Percentiles rank a stretch among this genome's conserved stretches.
phyloP scores from a whole-genome alignment of 768 basidiomycete genomes.

The Trametes punicea region DNA sequence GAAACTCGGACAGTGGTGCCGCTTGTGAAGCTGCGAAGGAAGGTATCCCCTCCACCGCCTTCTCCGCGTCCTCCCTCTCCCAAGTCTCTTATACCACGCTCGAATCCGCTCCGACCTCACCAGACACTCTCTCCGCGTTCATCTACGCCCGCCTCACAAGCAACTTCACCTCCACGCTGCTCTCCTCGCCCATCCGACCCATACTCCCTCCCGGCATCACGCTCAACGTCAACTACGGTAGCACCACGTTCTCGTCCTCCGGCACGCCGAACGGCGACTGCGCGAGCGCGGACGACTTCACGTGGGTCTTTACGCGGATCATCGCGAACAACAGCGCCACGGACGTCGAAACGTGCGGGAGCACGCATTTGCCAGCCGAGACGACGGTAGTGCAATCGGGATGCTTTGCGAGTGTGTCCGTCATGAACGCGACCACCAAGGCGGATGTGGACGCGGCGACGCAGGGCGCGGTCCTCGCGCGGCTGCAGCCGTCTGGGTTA shows the following conservation, averaged over 20 bases:
- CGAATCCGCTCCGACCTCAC: slow-evolving; percentile 18
- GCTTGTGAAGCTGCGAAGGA: slow-evolving; percentile 28
- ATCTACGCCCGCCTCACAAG: slow-evolving; percentile 24
- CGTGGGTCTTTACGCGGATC: slow-evolving; percentile 45
- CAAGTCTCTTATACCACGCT: slow-evolving; percentile 30
- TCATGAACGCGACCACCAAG: slow-evolving; percentile 39
- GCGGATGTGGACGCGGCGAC: slow-evolving; percentile 39
- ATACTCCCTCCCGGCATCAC: slow-evolving; percentile 40
- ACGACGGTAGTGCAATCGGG: slow-evolving; percentile 36
- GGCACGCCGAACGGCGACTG: slow-evolving; percentile 33
- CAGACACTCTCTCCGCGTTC: slow-evolving; percentile 14
- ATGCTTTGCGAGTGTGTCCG: slow-evolving; percentile 43
- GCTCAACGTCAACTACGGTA: slow-evolving; percentile 51
- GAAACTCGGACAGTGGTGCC: slow-evolving; percentile 24
- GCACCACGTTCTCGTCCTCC: slow-evolving; percentile 11
- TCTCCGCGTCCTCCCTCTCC: slow-evolving; percentile 26
- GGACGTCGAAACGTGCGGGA: slow-evolving; percentile 46
- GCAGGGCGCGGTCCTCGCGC: slow-evolving; percentile 39
- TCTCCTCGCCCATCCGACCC: slow-evolving; percentile 23
- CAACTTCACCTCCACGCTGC: slow-evolving; percentile 20
- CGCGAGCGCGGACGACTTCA: slow-evolving; percentile 35
- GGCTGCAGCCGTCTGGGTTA: slow-evolving; percentile 24
- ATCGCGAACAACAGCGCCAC: slow-evolving; percentile 28
- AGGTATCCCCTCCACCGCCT: slow-evolving; percentile 30
- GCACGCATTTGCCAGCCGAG: slow-evolving; percentile 42